A percentile compares a stretch with the other conserved stretches of the same genome.
Conservation (phyloP, 2,329 filamentous ascomycete species). For the Clathrospora elynae region DNA sequence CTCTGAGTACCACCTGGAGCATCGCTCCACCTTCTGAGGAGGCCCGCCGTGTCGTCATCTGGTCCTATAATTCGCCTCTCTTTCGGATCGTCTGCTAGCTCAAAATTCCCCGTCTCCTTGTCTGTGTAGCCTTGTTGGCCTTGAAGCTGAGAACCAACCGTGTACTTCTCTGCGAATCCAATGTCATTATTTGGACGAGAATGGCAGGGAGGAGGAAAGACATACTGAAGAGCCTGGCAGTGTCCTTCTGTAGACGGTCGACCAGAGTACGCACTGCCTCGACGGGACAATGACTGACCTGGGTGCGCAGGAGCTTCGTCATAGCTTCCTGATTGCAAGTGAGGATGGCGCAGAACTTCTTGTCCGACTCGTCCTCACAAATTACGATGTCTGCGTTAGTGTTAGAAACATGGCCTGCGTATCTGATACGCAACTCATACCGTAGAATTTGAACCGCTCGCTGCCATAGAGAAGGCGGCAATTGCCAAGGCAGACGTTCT, state of each 20-base stretch:
- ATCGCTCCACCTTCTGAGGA: conserved; percentile 5
- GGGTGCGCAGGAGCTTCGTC: conserved; percentile 73
- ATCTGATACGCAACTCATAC: neutral
- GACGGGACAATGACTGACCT: conserved; percentile 76
- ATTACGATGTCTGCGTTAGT: conserved; percentile 24
- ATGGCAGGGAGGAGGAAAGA: neutral
- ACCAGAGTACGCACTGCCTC: conserved; percentile 49
- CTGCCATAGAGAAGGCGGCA: conserved; percentile 38
- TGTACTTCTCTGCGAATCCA: conserved; percentile 19
- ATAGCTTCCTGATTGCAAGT: conserved; percentile 80
- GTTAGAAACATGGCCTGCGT: conserved; percentile 4
- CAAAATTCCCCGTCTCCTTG: conserved; percentile 9
- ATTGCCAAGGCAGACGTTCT: conserved; percentile 24
- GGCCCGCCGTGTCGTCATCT: conserved; percentile 19
- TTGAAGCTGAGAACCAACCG: conserved; percentile 22
- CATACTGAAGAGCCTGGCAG: conserved; percentile 28
- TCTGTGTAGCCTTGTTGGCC: conserved; percentile 25
- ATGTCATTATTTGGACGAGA: conserved; percentile 1
- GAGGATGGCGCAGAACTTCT: conserved; percentile 91
- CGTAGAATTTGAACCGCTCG: conserved; percentile 33
- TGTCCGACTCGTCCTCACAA: conserved; percentile 11
- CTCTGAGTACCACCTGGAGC: conserved; percentile 3
- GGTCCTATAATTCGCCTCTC: conserved; percentile 8
- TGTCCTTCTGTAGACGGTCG: conserved; percentile 29
- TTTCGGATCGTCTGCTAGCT: conserved; percentile 2